A percentile compares a stretch with the other conserved stretches of the same genome.
Conservation (phyloP, 257 asterid genomes). For the Capsicum rhomboideum region DNA sequence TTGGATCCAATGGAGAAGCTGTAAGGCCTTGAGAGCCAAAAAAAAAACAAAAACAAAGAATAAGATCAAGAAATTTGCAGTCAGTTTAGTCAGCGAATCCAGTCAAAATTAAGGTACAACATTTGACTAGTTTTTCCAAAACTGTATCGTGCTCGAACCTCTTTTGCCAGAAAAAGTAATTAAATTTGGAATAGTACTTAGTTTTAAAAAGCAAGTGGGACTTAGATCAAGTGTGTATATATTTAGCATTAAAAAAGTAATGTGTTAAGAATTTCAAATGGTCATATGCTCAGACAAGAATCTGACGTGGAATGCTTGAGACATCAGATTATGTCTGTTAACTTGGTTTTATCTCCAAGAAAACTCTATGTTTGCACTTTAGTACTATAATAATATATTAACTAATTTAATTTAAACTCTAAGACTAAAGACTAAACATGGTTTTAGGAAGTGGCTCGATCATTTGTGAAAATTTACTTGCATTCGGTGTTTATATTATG, state of each 20-base stretch:
- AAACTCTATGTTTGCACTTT: background rate
- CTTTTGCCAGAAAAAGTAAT: conserved; percentile 13
- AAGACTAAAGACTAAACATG: background rate
- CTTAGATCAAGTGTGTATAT: conserved; percentile 4
- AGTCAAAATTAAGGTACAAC: conserved; percentile 20
- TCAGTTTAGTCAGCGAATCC: conserved; percentile 8
- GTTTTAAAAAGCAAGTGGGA: conserved; percentile 22
- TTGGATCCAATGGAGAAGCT: background rate
- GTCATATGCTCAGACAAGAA: conserved; percentile 1
- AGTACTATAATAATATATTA: background rate
- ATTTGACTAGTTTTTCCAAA: conserved; percentile 20
- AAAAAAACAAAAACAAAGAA: too few species aligned
- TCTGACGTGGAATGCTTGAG: conserved; percentile 9
- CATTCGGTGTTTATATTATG: background rate
- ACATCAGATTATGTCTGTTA: conserved; percentile 20
- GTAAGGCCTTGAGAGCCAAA: too few species aligned
- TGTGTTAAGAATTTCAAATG: background rate
- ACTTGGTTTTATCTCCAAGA: conserved; percentile 1
- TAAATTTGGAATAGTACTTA: background rate
- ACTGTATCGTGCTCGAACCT: background rate
- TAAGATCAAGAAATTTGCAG: conserved; percentile 29
- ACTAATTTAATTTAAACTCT: background rate
- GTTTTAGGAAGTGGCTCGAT: too few species aligned
- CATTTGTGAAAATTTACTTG: background rate
- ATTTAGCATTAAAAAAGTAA: background rate